These are phyloP conservation scores for Raffaelea arxii DNA, from an alignment of 2,329 filamentous ascomycete species.

Conservation along the genomic window DNA sequence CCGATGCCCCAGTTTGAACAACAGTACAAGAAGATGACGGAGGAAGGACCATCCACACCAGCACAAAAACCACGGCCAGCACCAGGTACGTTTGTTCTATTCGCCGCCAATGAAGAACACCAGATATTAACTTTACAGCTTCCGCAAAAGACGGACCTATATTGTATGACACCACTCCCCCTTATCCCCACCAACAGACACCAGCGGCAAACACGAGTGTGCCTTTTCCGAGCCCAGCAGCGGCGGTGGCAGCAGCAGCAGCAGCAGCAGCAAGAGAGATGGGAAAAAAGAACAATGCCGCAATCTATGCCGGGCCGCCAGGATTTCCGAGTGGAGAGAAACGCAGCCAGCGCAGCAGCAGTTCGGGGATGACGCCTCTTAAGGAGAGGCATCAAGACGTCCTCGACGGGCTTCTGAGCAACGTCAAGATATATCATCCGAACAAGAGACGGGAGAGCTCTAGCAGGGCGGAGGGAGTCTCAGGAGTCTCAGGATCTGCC, in stretches of 20 bases:
- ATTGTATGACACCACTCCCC: constrained; percentile 8
- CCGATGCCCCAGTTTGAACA: constrained; percentile 12
- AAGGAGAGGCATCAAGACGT: constrained; percentile 14
- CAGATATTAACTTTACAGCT: no score
- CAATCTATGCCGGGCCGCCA: neutral
- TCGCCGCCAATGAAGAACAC: no score
- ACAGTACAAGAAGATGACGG: constrained; percentile 8
- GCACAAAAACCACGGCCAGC: no score
- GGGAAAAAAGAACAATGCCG: no score
- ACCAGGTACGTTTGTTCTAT: no score
- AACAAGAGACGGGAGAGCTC: no score
- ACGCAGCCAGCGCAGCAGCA: neutral
- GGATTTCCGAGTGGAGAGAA: constrained; percentile 11
- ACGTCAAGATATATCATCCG: constrained; percentile 1
- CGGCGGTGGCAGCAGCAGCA: neutral
- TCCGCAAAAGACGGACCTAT: neutral
- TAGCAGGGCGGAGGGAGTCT: no score
- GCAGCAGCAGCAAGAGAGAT: neutral
- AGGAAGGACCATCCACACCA: neutral
- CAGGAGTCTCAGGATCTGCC: no score
- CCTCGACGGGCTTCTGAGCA: constrained; percentile 10
- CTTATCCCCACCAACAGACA: neutral
- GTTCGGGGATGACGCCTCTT: constrained; percentile 11
- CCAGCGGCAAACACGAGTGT: neutral
- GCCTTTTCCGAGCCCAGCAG: neutral